Percentiles rank a stretch among this genome's conserved stretches.
These are phyloP conservation scores for Verbascum thapsus DNA, from an alignment of 257 asterid genomes.

Conservation along the genomic window DNA sequence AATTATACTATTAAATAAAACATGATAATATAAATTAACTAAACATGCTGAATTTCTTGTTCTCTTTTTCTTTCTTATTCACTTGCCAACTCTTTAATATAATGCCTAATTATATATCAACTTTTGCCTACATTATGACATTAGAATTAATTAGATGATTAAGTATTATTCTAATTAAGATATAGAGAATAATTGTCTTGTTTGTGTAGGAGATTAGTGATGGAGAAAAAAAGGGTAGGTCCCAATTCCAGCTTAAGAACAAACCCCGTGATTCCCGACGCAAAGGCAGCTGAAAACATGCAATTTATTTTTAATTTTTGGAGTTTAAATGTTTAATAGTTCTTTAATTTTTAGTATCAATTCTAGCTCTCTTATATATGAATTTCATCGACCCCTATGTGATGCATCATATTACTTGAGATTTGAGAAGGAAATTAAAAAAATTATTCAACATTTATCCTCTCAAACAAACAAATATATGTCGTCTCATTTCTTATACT, in stretches of 20 bases:
- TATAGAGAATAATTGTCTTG: slow-evolving; percentile 15
- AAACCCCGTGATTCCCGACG: slow-evolving; percentile 84
- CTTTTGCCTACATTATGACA: too few species aligned
- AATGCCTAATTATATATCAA: too few species aligned
- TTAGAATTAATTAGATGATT: too few species aligned
- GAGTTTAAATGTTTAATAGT: slow-evolving; percentile 12
- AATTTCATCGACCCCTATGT: slow-evolving; percentile 29
- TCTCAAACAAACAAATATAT: slow-evolving; percentile 27
- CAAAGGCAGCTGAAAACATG: slow-evolving; percentile 68
- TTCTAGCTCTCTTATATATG: background rate
- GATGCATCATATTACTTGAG: slow-evolving; percentile 25
- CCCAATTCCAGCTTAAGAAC: slow-evolving; percentile 45
- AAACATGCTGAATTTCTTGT: too few species aligned
- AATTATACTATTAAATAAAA: too few species aligned
- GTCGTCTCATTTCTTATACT: background rate
- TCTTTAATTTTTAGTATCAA: slow-evolving; percentile 13
- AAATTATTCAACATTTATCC: slow-evolving; percentile 23
- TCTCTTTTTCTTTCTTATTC: too few species aligned
- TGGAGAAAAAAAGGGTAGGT: slow-evolving; percentile 32
- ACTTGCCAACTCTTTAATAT: too few species aligned
- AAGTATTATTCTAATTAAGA: background rate
- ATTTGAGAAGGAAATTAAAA: slow-evolving; percentile 26
- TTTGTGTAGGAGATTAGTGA: slow-evolving; percentile 4
- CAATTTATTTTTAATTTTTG: slow-evolving; percentile 27
- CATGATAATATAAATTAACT: too few species aligned